Conservation (phyloP, 2,329 filamentous ascomycete species). For the Aureobasidium sp. region DNA sequence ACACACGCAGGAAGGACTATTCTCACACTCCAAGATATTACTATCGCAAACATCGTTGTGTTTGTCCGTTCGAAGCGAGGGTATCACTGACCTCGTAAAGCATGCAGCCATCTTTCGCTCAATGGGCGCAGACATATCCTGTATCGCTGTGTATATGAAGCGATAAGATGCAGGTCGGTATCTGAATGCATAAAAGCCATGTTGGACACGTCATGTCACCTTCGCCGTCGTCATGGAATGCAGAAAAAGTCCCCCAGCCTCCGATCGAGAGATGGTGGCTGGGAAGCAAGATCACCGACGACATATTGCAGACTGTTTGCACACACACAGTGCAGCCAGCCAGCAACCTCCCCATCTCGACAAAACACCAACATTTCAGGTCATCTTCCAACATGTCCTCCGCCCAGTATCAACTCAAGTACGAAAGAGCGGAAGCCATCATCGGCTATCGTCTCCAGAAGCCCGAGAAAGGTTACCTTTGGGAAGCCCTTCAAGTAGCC, state of each 20-base stretch:
- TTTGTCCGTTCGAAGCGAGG: not conserved
- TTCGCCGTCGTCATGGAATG: not conserved
- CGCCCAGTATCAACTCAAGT: not conserved
- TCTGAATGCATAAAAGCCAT: not conserved
- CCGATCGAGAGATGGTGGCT: not conserved
- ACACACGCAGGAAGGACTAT: not conserved
- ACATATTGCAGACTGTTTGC: not conserved
- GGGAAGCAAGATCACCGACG: not conserved
- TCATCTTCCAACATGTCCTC: not conserved
- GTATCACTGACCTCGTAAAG: not conserved
- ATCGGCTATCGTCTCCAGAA: not conserved
- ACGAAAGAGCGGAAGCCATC: not conserved
- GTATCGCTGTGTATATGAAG: not conserved
- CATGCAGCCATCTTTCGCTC: not conserved
- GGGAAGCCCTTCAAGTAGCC: conserved; percentile 9
- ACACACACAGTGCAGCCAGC: not conserved
- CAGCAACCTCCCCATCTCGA: not conserved
- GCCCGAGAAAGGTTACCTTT: not conserved
- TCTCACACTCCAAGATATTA: not conserved
- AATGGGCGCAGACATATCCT: too few relatives aligned
- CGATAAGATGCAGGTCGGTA: not conserved
- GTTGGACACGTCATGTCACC: not conserved
- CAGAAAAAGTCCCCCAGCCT: too few relatives aligned
- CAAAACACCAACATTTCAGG: too few relatives aligned
- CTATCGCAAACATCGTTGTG: not conserved